phyloP scores from a whole-genome alignment of 2,329 filamentous ascomycete species.

The Aspergillus brasiliensis region DNA sequence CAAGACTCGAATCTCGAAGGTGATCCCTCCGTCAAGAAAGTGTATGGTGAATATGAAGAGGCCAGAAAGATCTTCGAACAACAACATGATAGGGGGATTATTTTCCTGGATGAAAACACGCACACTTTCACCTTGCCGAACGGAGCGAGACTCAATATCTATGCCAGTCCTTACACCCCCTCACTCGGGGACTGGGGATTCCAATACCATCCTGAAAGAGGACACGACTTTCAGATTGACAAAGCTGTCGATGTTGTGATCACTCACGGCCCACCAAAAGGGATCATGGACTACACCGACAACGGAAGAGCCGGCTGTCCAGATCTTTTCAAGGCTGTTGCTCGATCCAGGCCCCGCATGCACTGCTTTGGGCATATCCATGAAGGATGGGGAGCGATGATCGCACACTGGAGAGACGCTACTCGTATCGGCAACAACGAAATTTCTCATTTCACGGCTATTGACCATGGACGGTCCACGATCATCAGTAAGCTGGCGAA shows the following conservation, averaged over 20 bases:
- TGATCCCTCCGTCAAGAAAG: conserved; percentile 30
- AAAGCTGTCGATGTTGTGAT: conserved; percentile 50
- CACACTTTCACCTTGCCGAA: conserved; percentile 53
- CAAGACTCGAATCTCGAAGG: conserved; percentile 26
- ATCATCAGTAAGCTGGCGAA: conserved; percentile 32
- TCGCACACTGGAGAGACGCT: conserved; percentile 54
- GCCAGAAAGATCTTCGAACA: conserved; percentile 44
- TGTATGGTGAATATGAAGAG: conserved; percentile 47
- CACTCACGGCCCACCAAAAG: conserved; percentile 59
- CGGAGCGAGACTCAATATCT: conserved; percentile 53
- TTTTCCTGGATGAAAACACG: conserved; percentile 55
- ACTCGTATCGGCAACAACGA: conserved; percentile 15
- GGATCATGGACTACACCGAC: conserved; percentile 52
- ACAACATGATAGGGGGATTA: conserved; percentile 44
- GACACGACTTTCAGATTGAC: conserved; percentile 41
- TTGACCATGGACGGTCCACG: conserved; percentile 47
- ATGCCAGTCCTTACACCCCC: conserved; percentile 58
- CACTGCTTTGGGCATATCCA: conserved; percentile 48
- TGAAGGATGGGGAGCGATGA: conserved; percentile 59
- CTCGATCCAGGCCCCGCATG: conserved; percentile 34
- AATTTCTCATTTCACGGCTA: conserved; percentile 48
- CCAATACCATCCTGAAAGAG: conserved; percentile 46
- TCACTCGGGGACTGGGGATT: conserved; percentile 52
- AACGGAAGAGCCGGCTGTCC: conserved; percentile 35
- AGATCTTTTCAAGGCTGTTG: conserved; percentile 34